These are phyloP conservation scores for Verticillium klebahnii DNA, from an alignment of 2,329 filamentous ascomycete genomes.

Conservation along the genomic window DNA sequence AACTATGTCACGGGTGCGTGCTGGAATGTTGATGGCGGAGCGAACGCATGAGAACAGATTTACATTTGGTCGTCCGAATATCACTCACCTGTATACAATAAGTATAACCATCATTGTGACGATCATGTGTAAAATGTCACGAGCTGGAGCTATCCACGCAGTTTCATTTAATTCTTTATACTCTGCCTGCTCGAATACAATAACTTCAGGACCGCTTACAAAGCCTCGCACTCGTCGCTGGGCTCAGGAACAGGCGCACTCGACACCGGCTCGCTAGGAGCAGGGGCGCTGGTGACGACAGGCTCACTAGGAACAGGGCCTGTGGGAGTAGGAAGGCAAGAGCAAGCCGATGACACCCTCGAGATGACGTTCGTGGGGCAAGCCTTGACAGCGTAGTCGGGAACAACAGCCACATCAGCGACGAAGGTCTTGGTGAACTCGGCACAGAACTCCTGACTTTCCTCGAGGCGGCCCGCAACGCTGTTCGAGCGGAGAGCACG, in stretches of 20 bases:
- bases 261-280: background rate
- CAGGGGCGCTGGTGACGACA: background rate
- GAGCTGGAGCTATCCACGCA: no score
- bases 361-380: slow-evolving; percentile 16
- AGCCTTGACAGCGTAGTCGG: slow-evolving; percentile 13
- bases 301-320: no score
- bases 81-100: no score
- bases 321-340: slow-evolving; percentile 16
- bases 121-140: no score
- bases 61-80: no score
- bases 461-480: slow-evolving; percentile 13
- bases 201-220: background rate
- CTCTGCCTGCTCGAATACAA: no score
- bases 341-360: slow-evolving; percentile 17
- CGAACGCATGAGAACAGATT: no score
- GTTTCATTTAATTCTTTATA: background rate
- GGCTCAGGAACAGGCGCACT: background rate
- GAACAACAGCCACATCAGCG: slow-evolving; percentile 14
- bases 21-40: no score
- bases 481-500: slow-evolving; percentile 13
- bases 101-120: no score
- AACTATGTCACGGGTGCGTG: no score
- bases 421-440: slow-evolving; percentile 13
- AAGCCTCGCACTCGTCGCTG: no score
- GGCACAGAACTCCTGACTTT: slow-evolving; percentile 16